These are phyloP conservation scores for Bolboschoenoplectus hybrid DNA, from an alignment of 202 grass and related monocot species.

Conservation along the genomic window DNA sequence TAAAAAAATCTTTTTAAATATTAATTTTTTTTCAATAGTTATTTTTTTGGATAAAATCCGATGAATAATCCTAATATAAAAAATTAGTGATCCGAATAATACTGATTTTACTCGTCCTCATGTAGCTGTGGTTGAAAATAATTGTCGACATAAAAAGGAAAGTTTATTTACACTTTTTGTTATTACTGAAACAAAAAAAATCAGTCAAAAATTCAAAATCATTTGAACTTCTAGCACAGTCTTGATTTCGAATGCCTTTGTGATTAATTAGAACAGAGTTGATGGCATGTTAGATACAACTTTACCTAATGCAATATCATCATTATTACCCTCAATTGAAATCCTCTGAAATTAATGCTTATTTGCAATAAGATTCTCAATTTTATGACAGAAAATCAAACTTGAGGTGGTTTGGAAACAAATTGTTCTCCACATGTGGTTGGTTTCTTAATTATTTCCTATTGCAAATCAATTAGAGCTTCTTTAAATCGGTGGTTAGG, in stretches of 20 bases:
- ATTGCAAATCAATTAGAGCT: not conserved
- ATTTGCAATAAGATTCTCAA: not conserved
- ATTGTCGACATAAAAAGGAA: too few species aligned
- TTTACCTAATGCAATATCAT: not conserved
- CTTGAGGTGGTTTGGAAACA: not conserved
- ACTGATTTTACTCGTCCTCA: too few species aligned
- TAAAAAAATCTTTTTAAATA: too few species aligned
- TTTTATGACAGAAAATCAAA: not conserved
- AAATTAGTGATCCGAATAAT: too few species aligned
- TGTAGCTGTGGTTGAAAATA: too few species aligned
- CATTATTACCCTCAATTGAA: not conserved
- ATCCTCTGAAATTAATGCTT: not conserved
- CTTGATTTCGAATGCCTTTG: not conserved
- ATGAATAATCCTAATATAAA: too few species aligned
- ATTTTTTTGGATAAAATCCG: too few species aligned
- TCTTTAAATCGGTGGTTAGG: constrained; percentile 19
- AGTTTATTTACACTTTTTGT: too few species aligned
- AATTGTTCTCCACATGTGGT: not conserved
- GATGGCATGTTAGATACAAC: constrained; percentile 12
- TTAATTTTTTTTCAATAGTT: too few species aligned
- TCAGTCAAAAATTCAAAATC: not conserved
- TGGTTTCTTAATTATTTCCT: not conserved
- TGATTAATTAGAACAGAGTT: not conserved
- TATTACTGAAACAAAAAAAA: not conserved
- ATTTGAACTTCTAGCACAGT: not conserved